Conservation (phyloP, 257 asterid species). For the Agastache rugosa region DNA sequence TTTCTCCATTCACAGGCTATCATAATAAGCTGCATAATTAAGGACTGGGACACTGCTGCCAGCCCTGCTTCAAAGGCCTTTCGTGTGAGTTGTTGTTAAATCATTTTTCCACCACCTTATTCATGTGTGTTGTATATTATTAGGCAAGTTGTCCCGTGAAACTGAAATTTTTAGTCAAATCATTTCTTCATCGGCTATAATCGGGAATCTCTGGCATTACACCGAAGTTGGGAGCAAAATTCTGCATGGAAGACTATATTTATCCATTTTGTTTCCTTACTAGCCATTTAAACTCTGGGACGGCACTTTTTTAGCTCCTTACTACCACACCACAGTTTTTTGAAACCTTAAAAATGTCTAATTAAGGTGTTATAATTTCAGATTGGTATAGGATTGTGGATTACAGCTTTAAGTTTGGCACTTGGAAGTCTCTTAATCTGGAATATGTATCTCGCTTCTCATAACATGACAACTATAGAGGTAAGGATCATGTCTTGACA, state of each 20-base stretch:
- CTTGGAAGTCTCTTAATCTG: conserved; percentile 78
- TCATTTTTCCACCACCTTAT: conserved; percentile 5
- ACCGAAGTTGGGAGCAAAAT: background rate
- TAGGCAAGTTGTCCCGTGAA: background rate
- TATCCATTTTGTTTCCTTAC: background rate
- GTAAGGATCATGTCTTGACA: conserved; percentile 46
- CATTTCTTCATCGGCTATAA: background rate
- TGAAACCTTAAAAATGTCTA: conserved; percentile 13
- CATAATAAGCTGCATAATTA: conserved; percentile 47
- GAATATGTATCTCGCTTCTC: conserved; percentile 83
- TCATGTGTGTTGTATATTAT: conserved; percentile 3
- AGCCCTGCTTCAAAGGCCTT: conserved; percentile 49
- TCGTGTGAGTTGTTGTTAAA: conserved; percentile 60
- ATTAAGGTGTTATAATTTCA: conserved; percentile 39
- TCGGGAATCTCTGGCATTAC: background rate
- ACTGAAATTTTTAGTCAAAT: background rate
- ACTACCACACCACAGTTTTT: background rate
- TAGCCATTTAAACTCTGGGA: background rate
- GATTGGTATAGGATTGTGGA: conserved; percentile 59
- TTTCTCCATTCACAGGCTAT: conserved; percentile 54
- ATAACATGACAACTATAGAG: conserved; percentile 93
- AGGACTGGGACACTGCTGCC: conserved; percentile 51
- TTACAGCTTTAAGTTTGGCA: conserved; percentile 54
- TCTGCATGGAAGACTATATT: background rate
- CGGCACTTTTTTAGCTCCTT: conserved; percentile 22